Evolutionary conservation across 1,284 basidiomycete genomes (phyloP).

Genomic region (Cryptococcus sp.): DNA sequence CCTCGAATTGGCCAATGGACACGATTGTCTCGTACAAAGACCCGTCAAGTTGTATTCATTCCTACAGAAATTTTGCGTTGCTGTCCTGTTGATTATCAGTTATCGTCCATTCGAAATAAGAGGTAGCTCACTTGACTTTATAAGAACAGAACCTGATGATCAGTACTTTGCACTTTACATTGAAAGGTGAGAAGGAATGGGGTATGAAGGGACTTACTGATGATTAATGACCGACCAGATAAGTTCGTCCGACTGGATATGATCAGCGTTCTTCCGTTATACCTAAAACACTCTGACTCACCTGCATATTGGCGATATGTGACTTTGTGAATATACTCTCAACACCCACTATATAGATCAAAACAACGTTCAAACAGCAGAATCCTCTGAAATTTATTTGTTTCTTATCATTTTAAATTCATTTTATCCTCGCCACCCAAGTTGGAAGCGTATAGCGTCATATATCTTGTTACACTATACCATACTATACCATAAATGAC

Average conservation of each 20-base stretch:
- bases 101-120: neutral
- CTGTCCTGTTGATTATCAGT: constrained; percentile 57
- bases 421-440: constrained; percentile 8
- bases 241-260: constrained; percentile 75
- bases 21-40: constrained; percentile 93
- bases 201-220: constrained; percentile 53
- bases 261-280: constrained; percentile 9
- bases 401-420: constrained; percentile 7
- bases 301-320: constrained; percentile 30
- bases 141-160: constrained; percentile 69
- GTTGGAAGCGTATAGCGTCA: neutral
- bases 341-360: neutral
- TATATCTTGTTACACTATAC: constrained; percentile 1
- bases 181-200: neutral
- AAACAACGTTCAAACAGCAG: neutral
- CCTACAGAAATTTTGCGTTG: constrained; percentile 94
- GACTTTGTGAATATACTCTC: neutral
- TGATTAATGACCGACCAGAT: constrained; percentile 92
- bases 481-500: neutral
- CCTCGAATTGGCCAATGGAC: constrained; percentile 91
- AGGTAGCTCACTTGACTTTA: constrained; percentile 81
- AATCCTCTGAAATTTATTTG: constrained; percentile 8
- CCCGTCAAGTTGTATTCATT: constrained; percentile 99
- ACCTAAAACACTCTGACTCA: constrained; percentile 13
- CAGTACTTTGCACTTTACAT: constrained; percentile 2